Base-by-base conservation (phyloP, 2,329 filamentous ascomycete species). In the Colletotrichum acutatum region DNA sequence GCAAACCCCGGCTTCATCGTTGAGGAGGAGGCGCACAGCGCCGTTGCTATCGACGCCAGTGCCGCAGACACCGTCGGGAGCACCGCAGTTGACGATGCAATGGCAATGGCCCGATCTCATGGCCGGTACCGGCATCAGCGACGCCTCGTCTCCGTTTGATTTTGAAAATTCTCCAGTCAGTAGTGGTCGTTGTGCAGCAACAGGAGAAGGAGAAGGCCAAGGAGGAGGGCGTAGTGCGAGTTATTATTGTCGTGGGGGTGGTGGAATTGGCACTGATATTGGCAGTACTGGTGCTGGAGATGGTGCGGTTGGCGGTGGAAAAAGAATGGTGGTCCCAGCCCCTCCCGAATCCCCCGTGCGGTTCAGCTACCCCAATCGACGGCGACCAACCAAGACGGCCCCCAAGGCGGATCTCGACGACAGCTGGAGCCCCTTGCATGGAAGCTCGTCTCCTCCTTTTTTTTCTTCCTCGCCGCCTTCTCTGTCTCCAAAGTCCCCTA, bases 311-410 rank as follows among this genome's bases (percentile, higher is more conserved):
- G 42, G 42, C 42, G 19, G 42, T 49, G 42, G 19, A 22, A 22
- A 49, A 49, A 49, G 61, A 53, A 60, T 16, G 22, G 28, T 24
- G 19, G 34, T 62, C 26, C 64, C 57, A 34, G 49, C 66, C 22
- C 56, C 46, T 19, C 71, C 71, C 34, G 66, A 66, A 6, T 73
- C 71, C 58, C 71, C 71, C 61, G 67, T 73, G 14, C 60, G 71
- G 22, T 73, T 73, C 61, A 73, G 71, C 67, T 73, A 73, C 49
- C 71, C 71, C 61, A 73, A 73, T 61, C 57, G 71, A 49, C 61
- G 71, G 26, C 37, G 71, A 26, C 71, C 71, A 42, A 42, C 37
- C 19, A 73, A 66, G 56, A 61, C 66, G 34, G 71, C 71, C 67
- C 71, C 71, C 66, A 66, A 71, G 12, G 19, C 52, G 32, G 53